Base-by-base conservation (phyloP, 345 rosid species). In the Citrus inodora region DNA sequence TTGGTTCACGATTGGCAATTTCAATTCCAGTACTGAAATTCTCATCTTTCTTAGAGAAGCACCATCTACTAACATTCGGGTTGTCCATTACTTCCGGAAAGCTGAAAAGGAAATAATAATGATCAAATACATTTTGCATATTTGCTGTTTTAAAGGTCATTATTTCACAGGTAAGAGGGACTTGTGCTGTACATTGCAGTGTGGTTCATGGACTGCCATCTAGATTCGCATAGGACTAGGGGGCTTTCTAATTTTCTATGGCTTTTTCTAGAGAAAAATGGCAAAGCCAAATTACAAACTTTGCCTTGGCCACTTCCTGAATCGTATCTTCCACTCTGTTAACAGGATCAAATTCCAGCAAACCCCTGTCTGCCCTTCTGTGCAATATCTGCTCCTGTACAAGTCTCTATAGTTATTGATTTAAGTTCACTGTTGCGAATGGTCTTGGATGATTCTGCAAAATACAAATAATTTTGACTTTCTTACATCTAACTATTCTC, bases 1-100 rank as follows among this genome's bases (percentile, higher is more conserved):
- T 11, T 73, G 81, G 65, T 16, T 53, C 73, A 32, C 79, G 73
- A 27, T 73, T 24, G 76, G 79, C 30, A 82, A 78, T 35, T 63
- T 78, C 14, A 64, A 75, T 28, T 33, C 82, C 61, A 22, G 33
- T 38, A 68, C 63, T 38, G 70, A 32, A 7, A 4, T 30, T 35
- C 70, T 68, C 17, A 56, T 53, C 38, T 30, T 73, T 46, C 51
- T 46, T 13, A 13, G 51, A 46, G 51, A 46, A 46, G 3, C 5
- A 13, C 51, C 51, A 22, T 76, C 13, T 16, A 32, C 2, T 25
- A 53, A 53, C 58, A 16, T 53, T 53, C 22, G 2, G 58, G 22
- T 53, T 53, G 7, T 53, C 58, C 58, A 53, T 53, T 53, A 53
- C 58, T 53, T 53, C 21, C 58, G 22, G 22, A 53, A 53, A 53